A percentile compares a stretch with the other conserved stretches of the same genome.
Evolutionary conservation across 2,329 filamentous ascomycete genomes (phyloP).

Genomic region (Fusarium drepaniforme): DNA sequence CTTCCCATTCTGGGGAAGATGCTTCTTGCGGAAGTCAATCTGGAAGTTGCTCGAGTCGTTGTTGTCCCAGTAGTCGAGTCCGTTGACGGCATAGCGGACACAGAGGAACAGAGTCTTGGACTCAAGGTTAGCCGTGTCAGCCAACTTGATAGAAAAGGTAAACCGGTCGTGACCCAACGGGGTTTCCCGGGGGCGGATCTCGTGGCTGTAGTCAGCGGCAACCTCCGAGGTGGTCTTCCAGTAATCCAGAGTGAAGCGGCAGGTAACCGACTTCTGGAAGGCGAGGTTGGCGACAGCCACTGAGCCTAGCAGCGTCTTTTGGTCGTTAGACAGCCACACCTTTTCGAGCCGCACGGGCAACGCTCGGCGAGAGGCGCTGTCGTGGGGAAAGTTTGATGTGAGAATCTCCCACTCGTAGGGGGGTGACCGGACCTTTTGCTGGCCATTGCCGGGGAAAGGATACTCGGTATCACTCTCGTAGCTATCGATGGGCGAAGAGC

Average conservation of each 20-base stretch:
- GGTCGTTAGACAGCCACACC: slow-evolving; percentile 88
- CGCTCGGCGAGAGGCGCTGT: slow-evolving; percentile 65
- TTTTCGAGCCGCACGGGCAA: slow-evolving; percentile 85
- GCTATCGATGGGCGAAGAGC: slow-evolving; percentile 89
- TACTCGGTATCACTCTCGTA: slow-evolving; percentile 92
- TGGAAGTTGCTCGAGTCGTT: slow-evolving; percentile 91
- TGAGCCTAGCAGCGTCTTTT: slow-evolving; percentile 86
- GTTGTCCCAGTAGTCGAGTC: slow-evolving; percentile 95
- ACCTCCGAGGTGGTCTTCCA: slow-evolving; percentile 99
- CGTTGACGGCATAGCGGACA: slow-evolving; percentile 86
- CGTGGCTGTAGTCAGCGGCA: slow-evolving; percentile 85
- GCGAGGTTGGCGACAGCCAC: slow-evolving; percentile 89
- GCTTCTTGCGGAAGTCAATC: slow-evolving; percentile 89
- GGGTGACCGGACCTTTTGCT: slow-evolving; percentile 54
- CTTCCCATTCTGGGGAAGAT: slow-evolving; percentile 72
- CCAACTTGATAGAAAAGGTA: slow-evolving; percentile 92
- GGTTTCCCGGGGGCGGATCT: slow-evolving; percentile 76
- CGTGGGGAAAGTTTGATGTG: slow-evolving; percentile 82
- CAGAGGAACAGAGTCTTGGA: slow-evolving; percentile 94
- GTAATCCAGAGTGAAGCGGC: slow-evolving; percentile 95
- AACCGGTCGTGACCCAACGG: slow-evolving; percentile 85
- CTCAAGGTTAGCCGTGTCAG: slow-evolving; percentile 91
- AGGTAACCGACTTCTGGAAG: slow-evolving; percentile 90
- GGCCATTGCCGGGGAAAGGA: slow-evolving; percentile 75
- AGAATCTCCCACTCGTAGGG: slow-evolving; percentile 89